Conservation (phyloP, 352 stramenopile species). For the Globisporangium apiculatum region DNA sequence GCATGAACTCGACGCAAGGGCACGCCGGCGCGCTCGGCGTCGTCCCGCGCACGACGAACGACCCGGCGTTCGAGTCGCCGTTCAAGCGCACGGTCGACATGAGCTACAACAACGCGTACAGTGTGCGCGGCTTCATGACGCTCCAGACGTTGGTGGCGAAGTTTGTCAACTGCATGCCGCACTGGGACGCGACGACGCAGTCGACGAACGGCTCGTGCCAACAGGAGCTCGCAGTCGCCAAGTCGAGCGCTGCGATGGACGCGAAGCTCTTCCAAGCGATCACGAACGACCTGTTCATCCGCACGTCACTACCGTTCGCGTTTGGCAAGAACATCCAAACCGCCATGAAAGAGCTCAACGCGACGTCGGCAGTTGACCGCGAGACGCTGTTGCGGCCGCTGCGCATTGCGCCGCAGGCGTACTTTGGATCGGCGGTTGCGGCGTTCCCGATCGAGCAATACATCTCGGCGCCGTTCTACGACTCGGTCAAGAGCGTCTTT, state of each 20-base stretch:
- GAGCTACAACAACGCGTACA: constrained; percentile 32
- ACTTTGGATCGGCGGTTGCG: constrained; percentile 25
- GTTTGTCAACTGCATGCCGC: constrained; percentile 50
- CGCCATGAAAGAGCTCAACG: constrained; percentile 8
- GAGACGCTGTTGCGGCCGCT: constrained; percentile 31
- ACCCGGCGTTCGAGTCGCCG: constrained; percentile 32
- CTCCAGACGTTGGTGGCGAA: constrained; percentile 54
- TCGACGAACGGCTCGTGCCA: constrained; percentile 35
- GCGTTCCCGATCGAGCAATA: constrained; percentile 44
- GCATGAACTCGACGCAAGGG: constrained; percentile 49
- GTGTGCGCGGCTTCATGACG: constrained; percentile 48
- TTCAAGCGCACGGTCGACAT: constrained; percentile 40
- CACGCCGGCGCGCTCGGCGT: constrained; percentile 11
- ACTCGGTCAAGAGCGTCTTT: constrained; percentile 53
- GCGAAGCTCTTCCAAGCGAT: constrained; percentile 15
- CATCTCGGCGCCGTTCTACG: constrained; percentile 56
- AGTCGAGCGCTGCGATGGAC: constrained; percentile 13
- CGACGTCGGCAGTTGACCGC: constrained; percentile 15
- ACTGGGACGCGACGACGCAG: constrained; percentile 29
- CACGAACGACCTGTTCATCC: constrained; percentile 30
- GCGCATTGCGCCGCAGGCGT: constrained; percentile 38
- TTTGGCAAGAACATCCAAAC: constrained; percentile 1
- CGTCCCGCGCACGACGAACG: constrained; percentile 35
- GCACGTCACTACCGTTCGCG: constrained; percentile 9
- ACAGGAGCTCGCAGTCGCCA: constrained; percentile 28